Evolutionary conservation across 805 yeast genomes (phyloP), one percentile per base, ranked within the genome.

Genomic region (Pichia kluyveri): DNA sequence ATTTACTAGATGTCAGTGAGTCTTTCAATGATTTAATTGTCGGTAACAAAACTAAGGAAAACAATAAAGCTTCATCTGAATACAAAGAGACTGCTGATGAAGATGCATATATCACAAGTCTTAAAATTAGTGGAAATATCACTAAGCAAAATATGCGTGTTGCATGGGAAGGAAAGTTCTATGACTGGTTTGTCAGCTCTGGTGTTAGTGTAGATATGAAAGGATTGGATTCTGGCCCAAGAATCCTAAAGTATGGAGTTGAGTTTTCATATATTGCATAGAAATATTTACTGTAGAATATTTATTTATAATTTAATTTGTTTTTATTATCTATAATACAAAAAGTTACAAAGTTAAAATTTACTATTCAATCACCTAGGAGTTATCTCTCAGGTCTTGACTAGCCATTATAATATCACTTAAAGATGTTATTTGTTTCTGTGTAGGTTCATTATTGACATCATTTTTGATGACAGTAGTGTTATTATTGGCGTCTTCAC

Each of bases 81-180:
- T 23, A 23, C 5, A 30, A 10, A 30, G 14, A 30, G 8, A 34
- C 11, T 34, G 8, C 8, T 34, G 37, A 34, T 15, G 46, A 27
- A 5, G 46, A 47, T 32, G 52, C 46, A 4, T 50, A 48, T 23
- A 44, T 53, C n/a, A 81, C 86, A 50, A 91, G 87, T 14, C 63
- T 89, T 54, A 89, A 86, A 61, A 65, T 82, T 4, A 77, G 90
- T 47, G 79, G 93, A 0, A 80, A 88, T 41, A 54, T 87, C 31
- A 80, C 77, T 41, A 83, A 81, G 45, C 74, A 71, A 53, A 72
- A 78, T 51, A 56, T 86, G 14, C 79, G 78, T 51, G 43, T 89
- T 7, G 67, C 86, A 41, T 91, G 97, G 96, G 96, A 86, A 57
- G 96, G 97, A 0, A 77, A 84, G 51, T 79, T 77, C 57, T 82